Evolutionary conservation across 225 moss, liverwort and hornwort species (phyloP), one percentile per base, ranked within the genome.

Genomic region (Climacium dendroides): DNA sequence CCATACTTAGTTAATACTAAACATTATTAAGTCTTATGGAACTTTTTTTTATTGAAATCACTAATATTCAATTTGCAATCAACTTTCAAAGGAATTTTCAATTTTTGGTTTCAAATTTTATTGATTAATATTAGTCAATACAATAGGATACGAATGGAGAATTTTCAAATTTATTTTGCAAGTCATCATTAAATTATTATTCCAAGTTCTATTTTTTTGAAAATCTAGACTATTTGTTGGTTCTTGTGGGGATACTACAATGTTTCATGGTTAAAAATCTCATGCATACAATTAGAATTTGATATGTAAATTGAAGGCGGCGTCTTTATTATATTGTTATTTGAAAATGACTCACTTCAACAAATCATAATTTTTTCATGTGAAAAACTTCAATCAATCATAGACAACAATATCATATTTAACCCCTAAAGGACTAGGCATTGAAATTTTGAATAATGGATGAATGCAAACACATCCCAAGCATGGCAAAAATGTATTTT

Each of bases 1-100:
- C 20, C 22, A 20, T n/a, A 12, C 0, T n/a, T 20, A n/a, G 2
- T 66, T 66, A 66, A 65, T 0, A 2, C 0, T 12, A 0, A 2
- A 66, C 4, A n/a, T 20, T 18, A 66, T 12, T 0, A 6, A 65
- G 6, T 66, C 11, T n/a, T 4, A 11, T 20, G 19, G 32, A 19
- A 11, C n/a, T n/a, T n/a, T n/a, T n/a, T n/a, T n/a, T n/a, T 20
- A 20, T 66, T n/a, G 2, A 66, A 66, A n/a, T 66, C 20, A 66
- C 2, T n/a, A 6, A 20, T 66, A 20, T n/a, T 66, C 1, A n/a
- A 66, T 66, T 66, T 0, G 7, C 6, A n/a, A n/a, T 12, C 20
- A n/a, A 65, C 18, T 34, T 64, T 10, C 0, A 5, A 35, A 10
- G 5, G 1, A 64, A 18, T 34, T 64, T 34, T 18, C 5, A 64